Conservation (phyloP, 805 yeast genomes). For the Kazachstania psychrophila region DNA sequence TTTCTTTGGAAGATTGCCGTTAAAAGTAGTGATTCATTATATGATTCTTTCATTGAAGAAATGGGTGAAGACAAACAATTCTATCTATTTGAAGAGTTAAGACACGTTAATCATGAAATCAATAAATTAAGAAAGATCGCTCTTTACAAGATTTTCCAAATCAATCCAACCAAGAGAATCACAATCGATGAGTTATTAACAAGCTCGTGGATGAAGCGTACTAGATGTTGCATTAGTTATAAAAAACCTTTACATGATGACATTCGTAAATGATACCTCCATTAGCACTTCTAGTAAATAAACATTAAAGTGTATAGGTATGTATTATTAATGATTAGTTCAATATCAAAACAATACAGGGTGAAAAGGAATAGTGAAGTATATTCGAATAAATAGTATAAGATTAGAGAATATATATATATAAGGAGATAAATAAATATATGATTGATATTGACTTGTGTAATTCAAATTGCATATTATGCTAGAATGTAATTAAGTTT, state of each 20-base stretch:
- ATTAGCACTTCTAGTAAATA: neutral
- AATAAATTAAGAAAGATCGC: conserved; percentile 37
- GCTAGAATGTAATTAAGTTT: too few relatives aligned
- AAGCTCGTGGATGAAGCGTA: conserved; percentile 52
- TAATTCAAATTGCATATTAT: too few relatives aligned
- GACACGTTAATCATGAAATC: conserved; percentile 33
- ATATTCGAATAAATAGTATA: neutral
- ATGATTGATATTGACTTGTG: too few relatives aligned
- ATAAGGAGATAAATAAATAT: neutral
- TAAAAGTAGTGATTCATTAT: conserved; percentile 41
- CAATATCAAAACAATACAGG: too few relatives aligned
- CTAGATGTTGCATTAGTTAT: conserved; percentile 41
- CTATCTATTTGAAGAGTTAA: conserved; percentile 46
- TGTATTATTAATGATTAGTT: neutral
- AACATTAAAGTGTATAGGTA: neutral
- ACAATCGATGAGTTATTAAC: conserved; percentile 43
- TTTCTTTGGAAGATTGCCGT: conserved; percentile 81
- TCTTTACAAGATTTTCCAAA: conserved; percentile 52
- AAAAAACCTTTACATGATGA: conserved; percentile 2
- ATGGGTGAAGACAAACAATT: conserved; percentile 36
- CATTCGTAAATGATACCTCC: neutral
- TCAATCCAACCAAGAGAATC: conserved; percentile 46
- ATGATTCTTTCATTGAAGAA: conserved; percentile 38
- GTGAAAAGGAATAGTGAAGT: neutral
- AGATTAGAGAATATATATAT: conserved; percentile 1